phyloP scores from a whole-genome alignment of 331 rosid species.

The Acacia pycnantha region DNA sequence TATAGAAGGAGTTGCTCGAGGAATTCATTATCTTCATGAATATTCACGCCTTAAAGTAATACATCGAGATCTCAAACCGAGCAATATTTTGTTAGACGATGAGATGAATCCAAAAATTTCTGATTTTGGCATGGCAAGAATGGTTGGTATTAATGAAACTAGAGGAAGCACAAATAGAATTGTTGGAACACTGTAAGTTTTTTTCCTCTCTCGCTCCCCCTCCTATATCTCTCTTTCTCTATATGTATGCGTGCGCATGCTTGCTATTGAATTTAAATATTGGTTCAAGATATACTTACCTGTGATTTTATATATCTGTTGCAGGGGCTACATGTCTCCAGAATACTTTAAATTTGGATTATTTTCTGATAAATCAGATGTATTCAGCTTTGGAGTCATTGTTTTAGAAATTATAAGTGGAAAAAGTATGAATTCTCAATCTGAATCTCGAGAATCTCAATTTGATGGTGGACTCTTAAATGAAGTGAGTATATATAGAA shows the following conservation, averaged over 20 bases:
- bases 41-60: background rate
- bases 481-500: background rate
- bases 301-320: background rate
- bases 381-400: background rate
- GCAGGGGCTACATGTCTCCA: background rate
- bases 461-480: background rate
- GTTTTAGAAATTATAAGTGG: background rate
- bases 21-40: background rate
- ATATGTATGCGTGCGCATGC: background rate
- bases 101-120: constrained; percentile 3
- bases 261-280: background rate
- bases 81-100: background rate
- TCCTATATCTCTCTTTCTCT: too few species aligned
- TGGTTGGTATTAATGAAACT: background rate
- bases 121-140: background rate
- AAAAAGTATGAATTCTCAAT: background rate
- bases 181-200: background rate
- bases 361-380: background rate
- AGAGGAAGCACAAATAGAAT: background rate
- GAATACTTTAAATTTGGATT: background rate
- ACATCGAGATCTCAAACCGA: background rate
- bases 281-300: too few species aligned
- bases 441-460: background rate
- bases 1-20: background rate
- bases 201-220: background rate